Evolutionary conservation across 257 asterid genomes (phyloP).

Genomic region (Linaria vulgaris): DNA sequence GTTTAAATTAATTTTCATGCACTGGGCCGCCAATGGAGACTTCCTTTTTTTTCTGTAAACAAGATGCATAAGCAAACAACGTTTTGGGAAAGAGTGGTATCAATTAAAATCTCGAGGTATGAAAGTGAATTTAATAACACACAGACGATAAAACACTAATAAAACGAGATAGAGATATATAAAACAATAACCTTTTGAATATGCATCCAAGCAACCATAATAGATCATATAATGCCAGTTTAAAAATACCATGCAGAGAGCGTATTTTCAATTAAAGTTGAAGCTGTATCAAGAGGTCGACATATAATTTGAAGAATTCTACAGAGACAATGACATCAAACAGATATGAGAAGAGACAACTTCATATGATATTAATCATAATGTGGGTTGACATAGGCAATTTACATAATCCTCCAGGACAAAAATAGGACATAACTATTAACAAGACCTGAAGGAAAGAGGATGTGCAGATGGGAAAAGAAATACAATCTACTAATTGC

Average conservation of each 20-base stretch:
- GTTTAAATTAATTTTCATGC: conserved; percentile 4
- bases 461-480: conserved; percentile 10
- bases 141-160: not conserved
- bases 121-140: not conserved
- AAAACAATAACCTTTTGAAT: not conserved
- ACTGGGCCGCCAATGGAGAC: not conserved
- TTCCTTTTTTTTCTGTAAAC: not conserved
- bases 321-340: conserved; percentile 4
- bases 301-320: conserved; percentile 1
- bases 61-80: not conserved
- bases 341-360: conserved; percentile 22
- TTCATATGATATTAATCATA: not conserved
- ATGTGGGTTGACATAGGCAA: conserved; percentile 2
- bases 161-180: not conserved
- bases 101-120: not conserved
- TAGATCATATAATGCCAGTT: not conserved
- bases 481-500: conserved; percentile 10
- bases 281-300: not conserved
- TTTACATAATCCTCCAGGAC: not conserved
- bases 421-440: conserved; percentile 2
- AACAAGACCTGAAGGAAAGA: not conserved
- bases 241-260: not conserved
- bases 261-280: not conserved
- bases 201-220: not conserved
- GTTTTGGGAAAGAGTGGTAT: not conserved